Evolutionary conservation across 2,329 filamentous ascomycete genomes (phyloP).

Genomic region (Pseudopyricularia javanii): DNA sequence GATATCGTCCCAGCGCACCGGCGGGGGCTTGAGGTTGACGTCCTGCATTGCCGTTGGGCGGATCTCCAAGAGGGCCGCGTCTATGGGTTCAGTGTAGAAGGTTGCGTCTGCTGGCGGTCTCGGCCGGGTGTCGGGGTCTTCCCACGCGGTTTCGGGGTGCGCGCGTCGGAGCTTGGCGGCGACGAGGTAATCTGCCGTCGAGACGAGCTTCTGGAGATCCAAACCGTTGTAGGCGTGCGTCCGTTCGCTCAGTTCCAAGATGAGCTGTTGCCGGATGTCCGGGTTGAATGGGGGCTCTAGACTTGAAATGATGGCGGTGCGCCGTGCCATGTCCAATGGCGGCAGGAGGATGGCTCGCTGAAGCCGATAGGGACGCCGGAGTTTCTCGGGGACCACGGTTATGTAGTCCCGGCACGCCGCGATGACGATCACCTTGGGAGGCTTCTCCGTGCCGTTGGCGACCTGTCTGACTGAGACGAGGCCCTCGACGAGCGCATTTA

Average conservation of each 20-base stretch:
- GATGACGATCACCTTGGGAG: conserved; percentile 54
- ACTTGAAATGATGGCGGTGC: conserved; percentile 62
- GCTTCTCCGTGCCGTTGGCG: conserved; percentile 23
- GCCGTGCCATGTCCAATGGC: conserved; percentile 58
- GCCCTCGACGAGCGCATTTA: conserved; percentile 37
- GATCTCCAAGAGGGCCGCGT: conserved; percentile 54
- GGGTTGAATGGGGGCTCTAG: conserved; percentile 23
- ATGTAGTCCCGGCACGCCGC: conserved; percentile 61
- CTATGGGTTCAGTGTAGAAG: conserved; percentile 36
- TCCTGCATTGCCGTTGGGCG: conserved; percentile 79
- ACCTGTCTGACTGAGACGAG: conserved; percentile 28
- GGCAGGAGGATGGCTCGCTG: conserved; percentile 58
- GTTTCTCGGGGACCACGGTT: conserved; percentile 56
- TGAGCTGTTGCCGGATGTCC: background rate
- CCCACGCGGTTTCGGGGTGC: conserved; percentile 11
- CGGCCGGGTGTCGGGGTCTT: background rate
- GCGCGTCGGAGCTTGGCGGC: conserved; percentile 10
- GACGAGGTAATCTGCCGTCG: conserved; percentile 11
- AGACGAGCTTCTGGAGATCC: conserved; percentile 57
- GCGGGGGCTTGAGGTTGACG: conserved; percentile 77
- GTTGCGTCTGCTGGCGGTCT: conserved; percentile 3
- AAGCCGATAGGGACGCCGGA: conserved; percentile 56
- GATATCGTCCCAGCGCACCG: conserved; percentile 76
- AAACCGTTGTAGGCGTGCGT: conserved; percentile 81
- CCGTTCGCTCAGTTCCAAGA: conserved; percentile 47